Percentiles rank a stretch among this genome's conserved stretches.
These are phyloP conservation scores for Mayamaea pseudoterrestris DNA, from an alignment of 108 stramenopile species.

Conservation along the genomic window DNA sequence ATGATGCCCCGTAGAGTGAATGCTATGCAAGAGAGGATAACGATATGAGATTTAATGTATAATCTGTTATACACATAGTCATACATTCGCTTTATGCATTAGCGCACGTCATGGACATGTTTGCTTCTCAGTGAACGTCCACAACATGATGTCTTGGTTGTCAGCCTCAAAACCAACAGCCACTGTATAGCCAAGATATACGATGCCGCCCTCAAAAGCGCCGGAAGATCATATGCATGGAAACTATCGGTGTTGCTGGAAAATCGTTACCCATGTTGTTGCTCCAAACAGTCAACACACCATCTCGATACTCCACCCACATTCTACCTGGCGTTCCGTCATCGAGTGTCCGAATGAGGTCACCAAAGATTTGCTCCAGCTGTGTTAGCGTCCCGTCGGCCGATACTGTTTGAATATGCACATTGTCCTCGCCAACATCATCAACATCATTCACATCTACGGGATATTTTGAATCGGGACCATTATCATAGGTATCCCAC, in stretches of 20 bases:
- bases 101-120: too few relatives aligned
- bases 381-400: background rate
- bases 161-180: background rate
- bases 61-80: too few relatives aligned
- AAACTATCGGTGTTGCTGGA: background rate
- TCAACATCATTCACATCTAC: background rate
- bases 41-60: too few relatives aligned
- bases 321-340: background rate
- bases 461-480: background rate
- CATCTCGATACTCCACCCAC: constrained; percentile 6
- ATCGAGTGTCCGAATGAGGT: background rate
- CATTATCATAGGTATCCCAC: constrained; percentile 1
- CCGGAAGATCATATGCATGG: background rate
- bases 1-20: too few relatives aligned
- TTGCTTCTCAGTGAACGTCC: too few relatives aligned
- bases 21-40: too few relatives aligned
- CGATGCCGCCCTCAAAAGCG: background rate
- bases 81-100: too few relatives aligned
- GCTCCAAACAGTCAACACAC: background rate
- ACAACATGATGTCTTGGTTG: constrained; percentile 1
- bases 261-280: constrained; percentile 2
- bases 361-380: background rate
- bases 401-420: background rate
- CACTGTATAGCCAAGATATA: background rate
- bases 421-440: background rate